Evolutionary conservation across 345 rosid genomes (phyloP).

Genomic region (Durio zibethinus): DNA sequence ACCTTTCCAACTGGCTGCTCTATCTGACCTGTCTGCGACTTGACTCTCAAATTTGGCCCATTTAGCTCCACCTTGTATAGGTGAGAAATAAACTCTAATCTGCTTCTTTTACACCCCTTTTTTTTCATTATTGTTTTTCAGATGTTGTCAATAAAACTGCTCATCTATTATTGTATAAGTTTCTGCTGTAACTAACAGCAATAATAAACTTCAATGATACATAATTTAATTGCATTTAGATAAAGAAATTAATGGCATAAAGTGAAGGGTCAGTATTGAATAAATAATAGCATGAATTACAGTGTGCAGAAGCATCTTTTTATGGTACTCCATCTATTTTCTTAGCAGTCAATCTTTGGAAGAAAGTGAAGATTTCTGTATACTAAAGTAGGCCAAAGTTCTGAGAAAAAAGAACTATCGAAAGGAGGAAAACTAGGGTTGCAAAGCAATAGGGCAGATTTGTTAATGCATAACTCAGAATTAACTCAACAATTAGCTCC

Average conservation of each 20-base stretch:
- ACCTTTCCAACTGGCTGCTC: neutral
- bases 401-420: too few relatives aligned
- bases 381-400: neutral
- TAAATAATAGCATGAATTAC: neutral
- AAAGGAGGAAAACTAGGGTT: too few relatives aligned
- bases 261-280: neutral
- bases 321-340: neutral
- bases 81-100: neutral
- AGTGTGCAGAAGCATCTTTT: neutral
- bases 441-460: neutral
- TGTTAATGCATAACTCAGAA: neutral
- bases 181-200: neutral
- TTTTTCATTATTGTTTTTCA: neutral
- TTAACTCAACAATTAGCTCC: neutral
- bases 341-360: neutral
- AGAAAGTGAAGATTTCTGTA: neutral
- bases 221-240: neutral
- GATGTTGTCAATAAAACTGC: neutral
- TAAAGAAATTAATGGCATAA: neutral
- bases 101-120: too few relatives aligned
- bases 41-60: neutral
- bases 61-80: neutral
- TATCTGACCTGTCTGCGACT: slow-evolving; percentile 4
- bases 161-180: neutral
- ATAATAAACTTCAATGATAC: neutral